Percentiles rank a stretch among this genome's conserved stretches.
phyloP scores from a whole-genome alignment of 2,329 filamentous ascomycete genomes.

The Lasiodiplodia sp. region DNA sequence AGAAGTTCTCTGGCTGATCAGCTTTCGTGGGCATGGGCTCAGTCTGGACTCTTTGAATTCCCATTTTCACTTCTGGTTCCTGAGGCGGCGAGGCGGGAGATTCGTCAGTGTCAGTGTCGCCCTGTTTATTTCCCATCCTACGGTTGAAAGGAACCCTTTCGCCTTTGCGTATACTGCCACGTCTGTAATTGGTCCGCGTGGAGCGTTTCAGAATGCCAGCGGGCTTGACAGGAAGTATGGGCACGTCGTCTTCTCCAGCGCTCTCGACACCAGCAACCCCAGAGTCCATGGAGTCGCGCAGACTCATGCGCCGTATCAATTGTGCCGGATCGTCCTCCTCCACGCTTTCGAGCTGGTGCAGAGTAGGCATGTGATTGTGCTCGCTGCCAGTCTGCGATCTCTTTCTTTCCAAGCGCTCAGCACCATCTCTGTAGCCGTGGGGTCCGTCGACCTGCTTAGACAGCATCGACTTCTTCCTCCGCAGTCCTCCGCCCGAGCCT shows the following conservation, averaged over 20 bases:
- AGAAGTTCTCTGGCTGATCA: slow-evolving; percentile 61
- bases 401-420: slow-evolving; percentile 78
- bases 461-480: slow-evolving; percentile 93
- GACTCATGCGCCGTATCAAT: slow-evolving; percentile 74
- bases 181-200: slow-evolving; percentile 89
- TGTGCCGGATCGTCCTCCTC: slow-evolving; percentile 76
- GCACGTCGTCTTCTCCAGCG: slow-evolving; percentile 71
- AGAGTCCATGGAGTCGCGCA: slow-evolving; percentile 53
- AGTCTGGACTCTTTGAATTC: slow-evolving; percentile 70
- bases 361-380: slow-evolving; percentile 67
- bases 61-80: slow-evolving; percentile 46
- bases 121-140: slow-evolving; percentile 68
- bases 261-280: slow-evolving; percentile 45
- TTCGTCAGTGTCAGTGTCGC: slow-evolving; percentile 62
- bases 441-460: slow-evolving; percentile 87
- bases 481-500: slow-evolving; percentile 66
- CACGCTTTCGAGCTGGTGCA: slow-evolving; percentile 76
- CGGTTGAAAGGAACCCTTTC: slow-evolving; percentile 79
- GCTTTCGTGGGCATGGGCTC: slow-evolving; percentile 63
- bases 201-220: slow-evolving; percentile 85
- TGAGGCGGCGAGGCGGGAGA: slow-evolving; percentile 34
- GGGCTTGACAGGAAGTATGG: slow-evolving; percentile 79
- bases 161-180: slow-evolving; percentile 82
- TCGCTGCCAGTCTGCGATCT: slow-evolving; percentile 65
- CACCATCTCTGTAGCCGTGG: slow-evolving; percentile 80